These are phyloP conservation scores for Atkinsonella hypoxylon DNA, from an alignment of 2,329 filamentous ascomycete genomes.

Conservation along the genomic window DNA sequence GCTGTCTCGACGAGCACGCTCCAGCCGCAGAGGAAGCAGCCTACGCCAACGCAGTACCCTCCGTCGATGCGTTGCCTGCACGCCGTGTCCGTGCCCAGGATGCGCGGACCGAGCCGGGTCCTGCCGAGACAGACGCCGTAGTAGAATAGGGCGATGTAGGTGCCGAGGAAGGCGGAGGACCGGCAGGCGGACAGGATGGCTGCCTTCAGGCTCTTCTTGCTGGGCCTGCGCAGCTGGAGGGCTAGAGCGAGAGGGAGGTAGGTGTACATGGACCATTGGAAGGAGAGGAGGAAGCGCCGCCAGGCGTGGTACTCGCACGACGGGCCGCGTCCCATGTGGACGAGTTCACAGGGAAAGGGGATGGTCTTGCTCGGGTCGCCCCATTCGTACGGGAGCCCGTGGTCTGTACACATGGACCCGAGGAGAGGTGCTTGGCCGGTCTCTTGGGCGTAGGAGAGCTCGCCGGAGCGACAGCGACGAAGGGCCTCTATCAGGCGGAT, in stretches of 20 bases:
- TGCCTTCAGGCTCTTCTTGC: constrained; percentile 31
- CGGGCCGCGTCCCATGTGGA: constrained; percentile 66
- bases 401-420: constrained; percentile 59
- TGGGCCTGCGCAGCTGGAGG: constrained; percentile 41
- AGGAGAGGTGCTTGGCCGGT: constrained; percentile 59
- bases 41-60: constrained; percentile 57
- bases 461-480: constrained; percentile 49
- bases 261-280: constrained; percentile 61
- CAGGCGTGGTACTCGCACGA: constrained; percentile 66
- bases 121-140: constrained; percentile 73
- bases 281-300: constrained; percentile 55
- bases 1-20: constrained; percentile 63
- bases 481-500: constrained; percentile 62
- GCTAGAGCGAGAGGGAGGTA: constrained; percentile 65
- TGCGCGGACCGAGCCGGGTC: constrained; percentile 57
- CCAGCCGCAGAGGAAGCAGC: constrained; percentile 69
- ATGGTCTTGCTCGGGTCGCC: constrained; percentile 58
- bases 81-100: constrained; percentile 43
- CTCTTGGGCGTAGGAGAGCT: constrained; percentile 61
- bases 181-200: constrained; percentile 50
- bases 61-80: constrained; percentile 42
- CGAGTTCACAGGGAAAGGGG: constrained; percentile 72
- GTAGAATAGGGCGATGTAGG: constrained; percentile 71
- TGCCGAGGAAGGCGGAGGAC: constrained; percentile 65
- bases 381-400: constrained; percentile 54